Evolutionary conservation across 768 basidiomycete species (phyloP).

Genomic region (Lactarius vividus): DNA sequence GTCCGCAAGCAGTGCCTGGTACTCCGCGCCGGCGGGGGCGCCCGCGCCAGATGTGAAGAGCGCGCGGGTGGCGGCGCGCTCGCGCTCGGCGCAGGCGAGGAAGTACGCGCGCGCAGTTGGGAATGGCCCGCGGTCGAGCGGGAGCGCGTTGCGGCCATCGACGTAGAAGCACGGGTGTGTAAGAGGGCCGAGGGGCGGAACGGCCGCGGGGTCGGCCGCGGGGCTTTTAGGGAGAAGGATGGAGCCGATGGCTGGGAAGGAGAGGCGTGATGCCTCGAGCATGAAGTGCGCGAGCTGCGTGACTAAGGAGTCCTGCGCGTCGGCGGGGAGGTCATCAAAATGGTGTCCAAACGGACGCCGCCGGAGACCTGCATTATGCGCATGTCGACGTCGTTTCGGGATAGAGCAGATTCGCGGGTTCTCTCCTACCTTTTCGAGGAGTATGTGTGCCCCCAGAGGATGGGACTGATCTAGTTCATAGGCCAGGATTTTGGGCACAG

Average conservation of each 20-base stretch:
- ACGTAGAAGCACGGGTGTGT: constrained; percentile 33
- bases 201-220: neutral
- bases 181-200: constrained; percentile 25
- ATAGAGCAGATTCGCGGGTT: neutral
- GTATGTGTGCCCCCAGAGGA: constrained; percentile 28
- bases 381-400: neutral
- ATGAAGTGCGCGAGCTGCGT: constrained; percentile 34
- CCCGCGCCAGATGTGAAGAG: constrained; percentile 35
- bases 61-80: constrained; percentile 35
- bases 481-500: constrained; percentile 30
- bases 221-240: constrained; percentile 19
- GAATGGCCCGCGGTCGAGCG: constrained; percentile 38
- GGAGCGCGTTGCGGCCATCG: constrained; percentile 33
- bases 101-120: constrained; percentile 34
- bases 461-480: constrained; percentile 21
- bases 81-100: constrained; percentile 37
- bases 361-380: constrained; percentile 30
- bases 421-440: constrained; percentile 32
- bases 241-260: constrained; percentile 35
- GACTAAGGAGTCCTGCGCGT: constrained; percentile 32
- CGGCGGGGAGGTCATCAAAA: constrained; percentile 32
- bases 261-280: constrained; percentile 32
- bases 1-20: constrained; percentile 34
- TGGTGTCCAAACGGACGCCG: constrained; percentile 30
- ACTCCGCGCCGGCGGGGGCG: constrained; percentile 31